Conservation (phyloP, 257 asterid genomes). For the Scutellaria barbata region DNA sequence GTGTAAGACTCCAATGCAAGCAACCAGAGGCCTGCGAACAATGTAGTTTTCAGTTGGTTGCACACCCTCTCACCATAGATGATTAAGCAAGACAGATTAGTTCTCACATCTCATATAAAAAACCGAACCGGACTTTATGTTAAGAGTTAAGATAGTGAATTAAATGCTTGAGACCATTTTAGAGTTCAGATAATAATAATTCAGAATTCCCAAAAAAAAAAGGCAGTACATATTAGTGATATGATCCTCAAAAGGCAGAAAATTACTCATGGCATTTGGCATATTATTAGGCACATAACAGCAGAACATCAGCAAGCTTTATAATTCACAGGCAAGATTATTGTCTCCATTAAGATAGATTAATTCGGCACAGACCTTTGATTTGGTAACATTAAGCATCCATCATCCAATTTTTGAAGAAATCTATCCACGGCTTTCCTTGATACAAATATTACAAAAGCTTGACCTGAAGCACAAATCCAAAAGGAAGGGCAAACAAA, state of each 20-base stretch:
- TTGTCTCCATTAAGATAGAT: conserved; percentile 2
- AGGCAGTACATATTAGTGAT: not conserved
- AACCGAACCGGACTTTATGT: not conserved
- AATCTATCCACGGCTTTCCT: conserved; percentile 64
- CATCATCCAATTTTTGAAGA: conserved; percentile 49
- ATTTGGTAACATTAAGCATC: conserved; percentile 73
- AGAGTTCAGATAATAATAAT: not conserved
- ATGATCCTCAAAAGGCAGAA: no score
- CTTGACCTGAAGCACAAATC: conserved; percentile 69
- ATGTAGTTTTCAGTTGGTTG: conserved; percentile 17
- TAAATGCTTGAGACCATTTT: not conserved
- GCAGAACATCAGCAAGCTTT: conserved; percentile 7
- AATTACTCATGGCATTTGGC: no score
- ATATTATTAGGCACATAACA: conserved; percentile 9
- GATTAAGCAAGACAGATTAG: conserved; percentile 1
- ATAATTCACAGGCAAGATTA: conserved; percentile 1
- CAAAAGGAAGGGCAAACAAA: conserved; percentile 17
- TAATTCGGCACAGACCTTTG: conserved; percentile 53
- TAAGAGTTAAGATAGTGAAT: not conserved
- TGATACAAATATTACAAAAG: conserved; percentile 62
- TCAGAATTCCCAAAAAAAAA: not conserved
- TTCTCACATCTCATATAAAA: not conserved
- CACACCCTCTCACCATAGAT: conserved; percentile 9
- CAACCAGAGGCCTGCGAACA: conserved; percentile 73
- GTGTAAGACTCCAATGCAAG: conserved; percentile 50